These are phyloP conservation scores for Metschnikowia chrysomelidarum DNA, from an alignment of 805 yeast genomes.

Conservation along the genomic window DNA sequence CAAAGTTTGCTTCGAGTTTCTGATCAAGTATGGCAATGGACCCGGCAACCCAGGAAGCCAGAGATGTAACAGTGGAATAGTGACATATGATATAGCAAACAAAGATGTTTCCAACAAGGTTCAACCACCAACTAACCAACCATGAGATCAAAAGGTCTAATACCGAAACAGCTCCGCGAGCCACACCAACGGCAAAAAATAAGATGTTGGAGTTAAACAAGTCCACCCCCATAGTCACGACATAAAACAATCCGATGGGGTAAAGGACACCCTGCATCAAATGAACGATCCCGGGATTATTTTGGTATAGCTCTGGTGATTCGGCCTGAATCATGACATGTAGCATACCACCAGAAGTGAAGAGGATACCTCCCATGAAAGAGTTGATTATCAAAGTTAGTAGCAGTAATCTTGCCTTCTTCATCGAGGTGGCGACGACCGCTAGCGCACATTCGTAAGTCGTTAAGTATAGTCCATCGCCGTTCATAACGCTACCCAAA, in stretches of 20 bases:
- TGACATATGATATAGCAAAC: slow-evolving; percentile 64
- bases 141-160: slow-evolving; percentile 64
- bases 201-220: slow-evolving; percentile 72
- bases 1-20: slow-evolving; percentile 47
- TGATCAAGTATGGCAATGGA: slow-evolving; percentile 46
- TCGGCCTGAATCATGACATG: slow-evolving; percentile 54
- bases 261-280: slow-evolving; percentile 60
- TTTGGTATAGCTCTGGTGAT: slow-evolving; percentile 39
- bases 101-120: slow-evolving; percentile 62
- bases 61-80: slow-evolving; percentile 48
- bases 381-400: slow-evolving; percentile 64
- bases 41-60: slow-evolving; percentile 44
- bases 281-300: slow-evolving; percentile 52
- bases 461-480: slow-evolving; percentile 50
- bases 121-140: slow-evolving; percentile 65
- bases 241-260: slow-evolving; percentile 73
- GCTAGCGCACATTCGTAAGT: slow-evolving; percentile 84
- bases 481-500: slow-evolving; percentile 10
- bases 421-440: slow-evolving; percentile 82
- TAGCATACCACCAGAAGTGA: slow-evolving; percentile 73
- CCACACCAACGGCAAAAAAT: slow-evolving; percentile 65
- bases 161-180: slow-evolving; percentile 67
- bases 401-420: slow-evolving; percentile 65
- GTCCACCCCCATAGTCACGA: slow-evolving; percentile 73
- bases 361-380: slow-evolving; percentile 65